Percentiles rank a stretch among this genome's conserved stretches.
Conservation (phyloP, 352 stramenopile species). For the Ophiocytium majus region DNA sequence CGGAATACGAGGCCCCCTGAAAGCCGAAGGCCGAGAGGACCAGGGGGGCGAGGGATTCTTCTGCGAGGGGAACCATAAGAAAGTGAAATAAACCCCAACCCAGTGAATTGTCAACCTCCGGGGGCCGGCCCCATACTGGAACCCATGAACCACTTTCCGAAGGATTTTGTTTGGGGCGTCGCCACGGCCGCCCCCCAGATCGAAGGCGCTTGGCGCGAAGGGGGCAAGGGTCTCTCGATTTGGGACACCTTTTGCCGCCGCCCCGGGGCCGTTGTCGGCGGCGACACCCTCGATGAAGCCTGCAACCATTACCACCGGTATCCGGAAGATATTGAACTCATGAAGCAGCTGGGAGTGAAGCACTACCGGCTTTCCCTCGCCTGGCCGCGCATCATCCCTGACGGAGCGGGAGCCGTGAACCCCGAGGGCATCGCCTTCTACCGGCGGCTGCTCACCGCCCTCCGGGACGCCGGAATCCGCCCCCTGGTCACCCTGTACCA, state of each 20-base stretch:
- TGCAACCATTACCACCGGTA: constrained; percentile 87
- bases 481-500: constrained; percentile 89
- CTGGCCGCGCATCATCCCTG: constrained; percentile 83
- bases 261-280: constrained; percentile 70
- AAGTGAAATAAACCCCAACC: no score
- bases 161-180: constrained; percentile 5
- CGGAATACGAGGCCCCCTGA: no score
- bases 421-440: constrained; percentile 84
- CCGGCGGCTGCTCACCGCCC: constrained; percentile 77
- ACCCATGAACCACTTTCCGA: neutral
- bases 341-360: constrained; percentile 77
- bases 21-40: no score
- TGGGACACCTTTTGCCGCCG: constrained; percentile 87
- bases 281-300: constrained; percentile 79
- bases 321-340: constrained; percentile 81
- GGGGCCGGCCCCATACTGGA: no score
- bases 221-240: constrained; percentile 70
- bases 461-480: constrained; percentile 69
- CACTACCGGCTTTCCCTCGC: constrained; percentile 84
- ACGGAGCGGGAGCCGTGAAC: constrained; percentile 68
- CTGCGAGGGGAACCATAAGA: no score
- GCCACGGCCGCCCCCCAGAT: constrained; percentile 75
- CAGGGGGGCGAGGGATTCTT: no score
- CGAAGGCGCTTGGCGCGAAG: constrained; percentile 76
- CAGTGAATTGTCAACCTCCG: no score